These are phyloP conservation scores for Aspergillus sp. DNA, from an alignment of 2,329 filamentous ascomycete genomes.

Conservation along the genomic window DNA sequence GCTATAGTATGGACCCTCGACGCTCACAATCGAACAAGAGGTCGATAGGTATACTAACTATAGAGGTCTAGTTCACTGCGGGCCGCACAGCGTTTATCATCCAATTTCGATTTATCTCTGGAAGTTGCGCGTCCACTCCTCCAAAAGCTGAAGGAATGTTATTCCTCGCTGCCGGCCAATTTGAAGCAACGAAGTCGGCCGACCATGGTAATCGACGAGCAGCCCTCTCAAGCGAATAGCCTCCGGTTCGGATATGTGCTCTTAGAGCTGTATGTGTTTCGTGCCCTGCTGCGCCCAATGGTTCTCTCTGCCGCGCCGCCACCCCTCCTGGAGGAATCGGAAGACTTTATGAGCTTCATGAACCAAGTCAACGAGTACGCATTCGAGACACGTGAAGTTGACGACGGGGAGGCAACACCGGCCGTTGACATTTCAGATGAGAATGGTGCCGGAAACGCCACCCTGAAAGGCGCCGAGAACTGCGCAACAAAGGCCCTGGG, in stretches of 20 bases:
- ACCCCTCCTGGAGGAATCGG: slow-evolving; percentile 12
- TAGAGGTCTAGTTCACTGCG: slow-evolving; percentile 17
- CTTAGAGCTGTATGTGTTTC: slow-evolving; percentile 25
- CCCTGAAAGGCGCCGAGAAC: slow-evolving; percentile 21
- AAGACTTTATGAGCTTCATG: slow-evolving; percentile 5
- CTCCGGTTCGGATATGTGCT: slow-evolving; percentile 27
- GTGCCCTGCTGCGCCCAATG: slow-evolving; percentile 23
- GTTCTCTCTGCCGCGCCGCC: slow-evolving; percentile 15
- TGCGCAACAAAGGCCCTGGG: slow-evolving; percentile 20
- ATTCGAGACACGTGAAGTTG: slow-evolving; percentile 8
- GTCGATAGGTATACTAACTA: not conserved
- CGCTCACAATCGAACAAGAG: not conserved
- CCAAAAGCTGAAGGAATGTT: slow-evolving; percentile 22
- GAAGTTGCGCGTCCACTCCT: slow-evolving; percentile 19
- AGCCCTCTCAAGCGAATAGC: slow-evolving; percentile 5
- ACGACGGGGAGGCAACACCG: slow-evolving; percentile 12
- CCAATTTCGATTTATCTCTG: slow-evolving; percentile 20
- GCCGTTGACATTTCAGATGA: slow-evolving; percentile 13
- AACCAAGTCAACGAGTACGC: slow-evolving; percentile 13
- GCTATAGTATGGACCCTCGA: slow-evolving; percentile 19
- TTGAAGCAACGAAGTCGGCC: slow-evolving; percentile 13
- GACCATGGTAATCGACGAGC: slow-evolving; percentile 8
- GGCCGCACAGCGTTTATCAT: slow-evolving; percentile 20
- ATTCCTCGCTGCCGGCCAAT: slow-evolving; percentile 17
- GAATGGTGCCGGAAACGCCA: slow-evolving; percentile 10